A percentile compares a stretch with the other conserved stretches of the same genome.
Conservation (phyloP, 176 grass and related monocot genomes). For the Phragmites australis region DNA sequence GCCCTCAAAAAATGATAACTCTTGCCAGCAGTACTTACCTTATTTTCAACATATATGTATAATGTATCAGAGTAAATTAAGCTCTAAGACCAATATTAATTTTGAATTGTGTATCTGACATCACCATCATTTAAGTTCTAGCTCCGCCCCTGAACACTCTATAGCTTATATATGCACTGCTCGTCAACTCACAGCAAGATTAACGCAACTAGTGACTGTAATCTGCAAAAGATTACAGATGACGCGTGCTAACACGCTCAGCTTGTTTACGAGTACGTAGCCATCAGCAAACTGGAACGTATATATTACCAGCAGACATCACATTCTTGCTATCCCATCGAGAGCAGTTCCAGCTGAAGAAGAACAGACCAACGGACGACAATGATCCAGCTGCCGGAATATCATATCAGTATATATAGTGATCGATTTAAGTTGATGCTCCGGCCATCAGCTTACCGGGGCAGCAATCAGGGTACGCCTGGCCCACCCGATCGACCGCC, state of each 20-base stretch:
- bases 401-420: background rate
- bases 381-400: background rate
- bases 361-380: background rate
- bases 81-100: no score
- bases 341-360: background rate
- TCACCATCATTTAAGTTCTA: no score
- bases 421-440: background rate
- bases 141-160: no score
- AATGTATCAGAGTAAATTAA: no score
- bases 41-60: no score
- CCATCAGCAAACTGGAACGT: background rate
- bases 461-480: background rate
- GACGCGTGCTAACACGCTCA: background rate
- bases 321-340: no score
- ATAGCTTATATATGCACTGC: background rate
- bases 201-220: no score
- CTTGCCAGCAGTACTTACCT: no score
- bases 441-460: background rate
- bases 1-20: no score
- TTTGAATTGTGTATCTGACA: no score
- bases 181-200: no score
- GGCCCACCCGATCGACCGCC: background rate
- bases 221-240: background rate
- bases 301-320: background rate
- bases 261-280: background rate